A percentile compares a stretch with the other conserved stretches of the same genome.
phyloP scores from a whole-genome alignment of 768 basidiomycete genomes.

The Chlorophyllum brunneum region DNA sequence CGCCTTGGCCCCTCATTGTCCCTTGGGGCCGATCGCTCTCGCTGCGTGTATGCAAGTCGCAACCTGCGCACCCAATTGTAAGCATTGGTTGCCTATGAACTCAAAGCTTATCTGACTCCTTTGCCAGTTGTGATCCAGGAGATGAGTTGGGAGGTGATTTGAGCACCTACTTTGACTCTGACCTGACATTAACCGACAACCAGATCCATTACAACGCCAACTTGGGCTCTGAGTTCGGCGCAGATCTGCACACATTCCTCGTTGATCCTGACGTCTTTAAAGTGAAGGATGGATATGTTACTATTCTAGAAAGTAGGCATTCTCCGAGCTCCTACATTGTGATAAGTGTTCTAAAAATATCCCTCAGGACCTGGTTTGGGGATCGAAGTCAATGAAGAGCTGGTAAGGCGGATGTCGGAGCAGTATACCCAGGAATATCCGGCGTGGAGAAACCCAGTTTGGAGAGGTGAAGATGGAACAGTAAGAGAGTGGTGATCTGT shows the following conservation, averaged over 20 bases:
- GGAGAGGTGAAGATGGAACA: conserved; percentile 52
- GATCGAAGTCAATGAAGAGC: conserved; percentile 54
- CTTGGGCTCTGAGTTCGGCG: conserved; percentile 24
- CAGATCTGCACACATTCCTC: conserved; percentile 62
- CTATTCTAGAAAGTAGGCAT: conserved; percentile 29
- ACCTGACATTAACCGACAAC: background rate
- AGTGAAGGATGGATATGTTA: conserved; percentile 49
- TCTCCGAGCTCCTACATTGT: background rate
- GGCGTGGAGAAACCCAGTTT: conserved; percentile 53
- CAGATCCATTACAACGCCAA: conserved; percentile 63
- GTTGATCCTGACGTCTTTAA: conserved; percentile 47
- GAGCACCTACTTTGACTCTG: background rate
- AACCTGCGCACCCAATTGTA: conserved; percentile 55
- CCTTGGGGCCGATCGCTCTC: conserved; percentile 65
- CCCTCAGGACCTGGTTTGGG: conserved; percentile 53
- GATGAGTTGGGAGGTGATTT: conserved; percentile 54
- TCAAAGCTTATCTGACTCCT: conserved; percentile 4
- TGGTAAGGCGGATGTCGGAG: conserved; percentile 38
- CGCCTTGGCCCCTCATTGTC: conserved; percentile 69
- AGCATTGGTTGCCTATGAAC: conserved; percentile 12
- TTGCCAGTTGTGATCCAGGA: conserved; percentile 55
- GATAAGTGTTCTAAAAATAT: background rate
- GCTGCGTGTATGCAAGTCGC: conserved; percentile 69
- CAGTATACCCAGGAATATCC: conserved; percentile 32
- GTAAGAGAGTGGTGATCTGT: conserved; percentile 47